These are phyloP conservation scores for Pseudoscleropodium purum DNA, from an alignment of 225 moss, liverwort and hornwort genomes.

Conservation along the genomic window DNA sequence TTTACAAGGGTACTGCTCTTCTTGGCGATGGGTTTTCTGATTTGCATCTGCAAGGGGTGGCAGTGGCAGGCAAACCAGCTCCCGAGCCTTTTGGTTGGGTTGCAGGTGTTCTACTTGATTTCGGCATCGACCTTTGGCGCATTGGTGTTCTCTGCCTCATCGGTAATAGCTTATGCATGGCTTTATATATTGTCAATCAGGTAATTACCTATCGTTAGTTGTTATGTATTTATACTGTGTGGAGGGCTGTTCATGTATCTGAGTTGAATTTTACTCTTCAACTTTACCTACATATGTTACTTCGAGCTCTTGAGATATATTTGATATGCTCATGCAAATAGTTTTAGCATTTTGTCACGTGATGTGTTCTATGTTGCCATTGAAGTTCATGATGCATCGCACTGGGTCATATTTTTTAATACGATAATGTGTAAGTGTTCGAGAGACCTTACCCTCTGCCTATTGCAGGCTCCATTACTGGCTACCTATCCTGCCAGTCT, in stretches of 20 bases:
- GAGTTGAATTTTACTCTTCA: background rate
- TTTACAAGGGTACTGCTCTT: slow-evolving; percentile 61
- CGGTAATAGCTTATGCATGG: slow-evolving; percentile 73
- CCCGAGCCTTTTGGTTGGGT: slow-evolving; percentile 89
- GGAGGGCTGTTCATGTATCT: background rate
- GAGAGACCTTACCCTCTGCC: background rate
- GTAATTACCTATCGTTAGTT: slow-evolving; percentile 17
- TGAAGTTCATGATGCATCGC: background rate
- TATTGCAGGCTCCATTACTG: slow-evolving; percentile 74
- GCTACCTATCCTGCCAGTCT: slow-evolving; percentile 64
- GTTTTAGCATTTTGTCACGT: background rate
- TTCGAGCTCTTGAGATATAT: background rate
- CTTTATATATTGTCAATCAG: slow-evolving; percentile 79
- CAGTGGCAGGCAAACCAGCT: slow-evolving; percentile 79
- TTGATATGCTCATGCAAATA: background rate
- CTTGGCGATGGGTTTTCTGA: slow-evolving; percentile 77
- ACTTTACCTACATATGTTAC: background rate
- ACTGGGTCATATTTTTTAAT: background rate
- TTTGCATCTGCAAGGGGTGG: slow-evolving; percentile 47
- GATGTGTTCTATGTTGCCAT: background rate
- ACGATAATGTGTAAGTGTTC: background rate
- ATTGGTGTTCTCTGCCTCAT: slow-evolving; percentile 70
- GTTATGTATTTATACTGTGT: background rate
- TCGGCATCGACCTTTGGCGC: slow-evolving; percentile 73
- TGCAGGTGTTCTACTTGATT: slow-evolving; percentile 50